Evolutionary conservation across 345 rosid genomes (phyloP).

Genomic region (Limnanthes douglasii): DNA sequence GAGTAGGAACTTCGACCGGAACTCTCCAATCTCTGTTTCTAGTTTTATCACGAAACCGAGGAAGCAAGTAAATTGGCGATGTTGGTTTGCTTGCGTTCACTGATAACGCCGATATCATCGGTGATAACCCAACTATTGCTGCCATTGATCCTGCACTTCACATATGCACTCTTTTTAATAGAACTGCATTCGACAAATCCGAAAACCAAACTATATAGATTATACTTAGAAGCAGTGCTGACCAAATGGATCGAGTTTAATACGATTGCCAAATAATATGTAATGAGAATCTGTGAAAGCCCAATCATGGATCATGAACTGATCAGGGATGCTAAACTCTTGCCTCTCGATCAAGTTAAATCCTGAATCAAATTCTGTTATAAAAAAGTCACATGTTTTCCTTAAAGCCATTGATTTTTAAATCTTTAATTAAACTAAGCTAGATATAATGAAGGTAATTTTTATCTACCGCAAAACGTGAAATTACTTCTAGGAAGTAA

Average conservation of each 20-base stretch:
- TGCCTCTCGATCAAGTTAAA: conserved; percentile 36
- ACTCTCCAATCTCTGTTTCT: conserved; percentile 54
- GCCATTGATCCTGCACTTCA: conserved; percentile 43
- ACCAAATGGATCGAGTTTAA: conserved; percentile 62
- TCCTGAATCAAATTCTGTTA: conserved; percentile 44
- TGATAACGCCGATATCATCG: conserved; percentile 83
- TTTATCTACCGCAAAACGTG: conserved; percentile 53
- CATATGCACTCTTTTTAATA: background rate
- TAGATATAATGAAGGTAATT: background rate
- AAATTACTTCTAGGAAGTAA: conserved; percentile 68
- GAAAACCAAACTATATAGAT: conserved; percentile 1
- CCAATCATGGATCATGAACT: conserved; percentile 93
- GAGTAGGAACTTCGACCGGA: conserved; percentile 60
- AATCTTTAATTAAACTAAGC: background rate
- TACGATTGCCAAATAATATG: conserved; percentile 61
- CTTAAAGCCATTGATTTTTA: no score
- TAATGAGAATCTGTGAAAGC: conserved; percentile 76
- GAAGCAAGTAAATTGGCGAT: conserved; percentile 71
- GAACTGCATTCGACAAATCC: conserved; percentile 4
- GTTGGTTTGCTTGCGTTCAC: conserved; percentile 61
- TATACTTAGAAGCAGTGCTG: conserved; percentile 1
- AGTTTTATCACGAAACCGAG: conserved; percentile 29
- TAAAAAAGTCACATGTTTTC: no score
- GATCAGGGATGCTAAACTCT: conserved; percentile 60
- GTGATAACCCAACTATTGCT: conserved; percentile 66